Conservation (phyloP, 2,329 filamentous ascomycete genomes). For the Claviceps quebecensis region DNA sequence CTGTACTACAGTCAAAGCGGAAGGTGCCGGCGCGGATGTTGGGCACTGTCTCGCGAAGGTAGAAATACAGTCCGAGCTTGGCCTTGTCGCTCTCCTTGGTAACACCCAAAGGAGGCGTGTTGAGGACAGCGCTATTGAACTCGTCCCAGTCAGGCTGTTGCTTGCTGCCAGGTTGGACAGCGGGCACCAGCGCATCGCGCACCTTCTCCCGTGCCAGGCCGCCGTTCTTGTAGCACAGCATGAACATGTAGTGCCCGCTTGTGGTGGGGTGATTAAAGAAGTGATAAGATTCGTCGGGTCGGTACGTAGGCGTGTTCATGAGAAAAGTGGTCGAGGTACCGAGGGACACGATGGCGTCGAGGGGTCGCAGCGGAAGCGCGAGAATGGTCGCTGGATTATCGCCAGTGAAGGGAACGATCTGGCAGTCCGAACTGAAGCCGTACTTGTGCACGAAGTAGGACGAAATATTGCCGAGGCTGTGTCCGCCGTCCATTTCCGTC, state of each 20-base stretch:
- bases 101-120: slow-evolving; percentile 56
- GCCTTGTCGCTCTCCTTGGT: slow-evolving; percentile 40
- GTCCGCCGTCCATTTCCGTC: slow-evolving; percentile 68
- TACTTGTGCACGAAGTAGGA: slow-evolving; percentile 68
- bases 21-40: slow-evolving; percentile 78
- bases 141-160: slow-evolving; percentile 48
- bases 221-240: slow-evolving; percentile 99
- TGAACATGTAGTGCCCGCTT: slow-evolving; percentile 92
- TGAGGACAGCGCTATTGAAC: slow-evolving; percentile 63
- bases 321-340: slow-evolving; percentile 95
- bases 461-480: slow-evolving; percentile 60
- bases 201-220: slow-evolving; percentile 83
- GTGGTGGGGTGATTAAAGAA: slow-evolving; percentile 98
- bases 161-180: slow-evolving; percentile 12
- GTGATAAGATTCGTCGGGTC: slow-evolving; percentile 80
- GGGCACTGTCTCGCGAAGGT: slow-evolving; percentile 87
- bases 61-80: slow-evolving; percentile 88
- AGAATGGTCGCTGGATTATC: slow-evolving; percentile 96
- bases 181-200: slow-evolving; percentile 66
- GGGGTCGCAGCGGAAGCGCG: slow-evolving; percentile 69
- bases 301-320: slow-evolving; percentile 89
- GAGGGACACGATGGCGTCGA: slow-evolving; percentile 87
- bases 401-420: slow-evolving; percentile 76
- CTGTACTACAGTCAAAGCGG: slow-evolving; percentile 54
- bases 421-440: slow-evolving; percentile 61